Evolutionary conservation across 495 filamentous ascomycete genomes (phyloP), one percentile per base, ranked within the genome.

Genomic region (Lentithecium fluviatile): DNA sequence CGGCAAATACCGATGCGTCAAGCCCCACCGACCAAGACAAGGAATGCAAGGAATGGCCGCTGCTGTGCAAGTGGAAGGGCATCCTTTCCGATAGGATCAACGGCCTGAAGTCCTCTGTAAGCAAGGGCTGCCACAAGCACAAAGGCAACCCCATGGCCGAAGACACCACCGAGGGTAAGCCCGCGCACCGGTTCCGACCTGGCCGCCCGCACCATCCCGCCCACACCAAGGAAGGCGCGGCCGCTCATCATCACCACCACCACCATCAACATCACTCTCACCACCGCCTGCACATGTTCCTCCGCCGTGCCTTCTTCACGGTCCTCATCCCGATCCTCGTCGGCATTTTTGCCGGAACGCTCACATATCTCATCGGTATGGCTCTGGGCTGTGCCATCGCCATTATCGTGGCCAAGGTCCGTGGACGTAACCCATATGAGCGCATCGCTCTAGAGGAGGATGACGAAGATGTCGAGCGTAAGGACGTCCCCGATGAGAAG

Each of bases 321-420:
- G 47, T 66, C 26, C 23, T 69, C 42, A 55, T 70, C 46, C 67
- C 67, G 8, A 60, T 72, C 43, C 62, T 72, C 12, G 60, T 72
- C 40, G 70, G 70, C 20, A 56, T 70, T 49, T 59, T 64, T 17
- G 70, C 65, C 17, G 70, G 70, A 24, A 68, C 67, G 29, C 48
- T 66, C 37, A 64, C 65, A 4, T 70, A 62, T 37, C 51, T 69
- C 26, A 46, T 70, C 50, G 70, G 67, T 45, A 70, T 70, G 65
- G 65, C 60, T 38, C 46, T 72, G 34, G 68, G 68, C 45, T 61
- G 47, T 36, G 24, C 29, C 40, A 66, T 72, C 23, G 68, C 67
- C 20, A 52, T 64, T 10, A 15, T 70, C n/a, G 57, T 61, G 17
- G 52, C 53, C 32, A 66, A 62, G 45, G 50, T 65, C 47, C 61